Percentiles rank a stretch among this genome's conserved stretches.
Conservation (phyloP, 2,329 filamentous ascomycete species). For the Colletotrichum eleusines region DNA sequence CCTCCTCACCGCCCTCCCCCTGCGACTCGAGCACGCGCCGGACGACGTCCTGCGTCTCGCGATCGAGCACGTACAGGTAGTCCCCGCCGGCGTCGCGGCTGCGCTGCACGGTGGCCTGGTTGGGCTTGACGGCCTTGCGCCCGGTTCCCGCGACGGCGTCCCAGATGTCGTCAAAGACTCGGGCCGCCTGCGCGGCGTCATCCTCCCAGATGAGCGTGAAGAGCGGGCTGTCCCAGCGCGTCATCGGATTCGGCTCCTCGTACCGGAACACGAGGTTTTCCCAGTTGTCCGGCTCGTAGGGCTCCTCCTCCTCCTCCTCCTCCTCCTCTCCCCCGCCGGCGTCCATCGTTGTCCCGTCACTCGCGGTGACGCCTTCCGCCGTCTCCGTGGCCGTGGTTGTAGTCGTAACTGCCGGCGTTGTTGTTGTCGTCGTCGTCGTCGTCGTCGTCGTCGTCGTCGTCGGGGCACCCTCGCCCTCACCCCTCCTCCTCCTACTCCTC, state of each 20-base stretch:
- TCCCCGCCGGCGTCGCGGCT: slow-evolving; percentile 74
- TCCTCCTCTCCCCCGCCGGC: slow-evolving; percentile 51
- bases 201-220: slow-evolving; percentile 86
- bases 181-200: slow-evolving; percentile 66
- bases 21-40: slow-evolving; percentile 77
- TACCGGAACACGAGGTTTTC: slow-evolving; percentile 86
- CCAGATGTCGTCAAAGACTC: slow-evolving; percentile 77
- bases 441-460: background rate
- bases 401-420: slow-evolving; percentile 25
- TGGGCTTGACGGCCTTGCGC: slow-evolving; percentile 76
- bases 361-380: background rate
- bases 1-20: slow-evolving; percentile 68
- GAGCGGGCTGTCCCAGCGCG: slow-evolving; percentile 84
- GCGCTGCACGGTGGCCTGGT: slow-evolving; percentile 78
- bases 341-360: slow-evolving; percentile 53
- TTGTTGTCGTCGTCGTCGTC: background rate
- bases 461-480: slow-evolving; percentile 33
- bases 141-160: slow-evolving; percentile 75
- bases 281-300: slow-evolving; percentile 72
- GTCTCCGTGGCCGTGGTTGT: slow-evolving; percentile 56
- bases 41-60: slow-evolving; percentile 82
- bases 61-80: slow-evolving; percentile 84
- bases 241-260: slow-evolving; percentile 89
- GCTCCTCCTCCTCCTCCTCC: slow-evolving; percentile 49
- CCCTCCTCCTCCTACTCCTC: slow-evolving; percentile 48